Evolutionary conservation across 2,329 filamentous ascomycete genomes (phyloP).

Genomic region (Calonectria naviculata): DNA sequence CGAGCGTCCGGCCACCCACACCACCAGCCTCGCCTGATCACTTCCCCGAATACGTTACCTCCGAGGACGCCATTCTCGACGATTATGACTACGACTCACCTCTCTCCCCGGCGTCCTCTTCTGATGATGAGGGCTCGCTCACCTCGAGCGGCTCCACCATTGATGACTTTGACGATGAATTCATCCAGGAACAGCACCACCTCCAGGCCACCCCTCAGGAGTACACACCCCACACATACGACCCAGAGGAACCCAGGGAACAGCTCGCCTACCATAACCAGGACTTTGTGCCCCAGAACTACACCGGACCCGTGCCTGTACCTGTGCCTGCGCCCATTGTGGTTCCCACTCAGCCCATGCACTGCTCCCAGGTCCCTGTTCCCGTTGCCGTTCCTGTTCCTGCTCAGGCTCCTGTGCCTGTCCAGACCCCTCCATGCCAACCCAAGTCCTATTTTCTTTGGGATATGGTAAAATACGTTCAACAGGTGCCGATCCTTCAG

Average conservation of each 20-base stretch:
- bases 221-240: constrained; percentile 56
- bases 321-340: constrained; percentile 37
- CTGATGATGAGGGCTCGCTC: constrained; percentile 67
- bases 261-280: constrained; percentile 53
- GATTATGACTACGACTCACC: constrained; percentile 58
- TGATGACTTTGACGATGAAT: constrained; percentile 63
- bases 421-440: constrained; percentile 50
- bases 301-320: constrained; percentile 52
- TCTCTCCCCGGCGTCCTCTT: constrained; percentile 63
- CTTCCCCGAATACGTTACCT: constrained; percentile 57
- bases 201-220: constrained; percentile 51
- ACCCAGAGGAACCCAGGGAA: constrained; percentile 57
- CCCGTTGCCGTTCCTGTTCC: constrained; percentile 25
- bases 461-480: constrained; percentile 65
- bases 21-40: constrained; percentile 57
- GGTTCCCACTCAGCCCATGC: constrained; percentile 39
- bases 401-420: constrained; percentile 48
- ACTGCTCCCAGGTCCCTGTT: constrained; percentile 45
- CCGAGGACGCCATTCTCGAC: constrained; percentile 57
- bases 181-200: constrained; percentile 55
- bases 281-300: constrained; percentile 60
- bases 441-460: constrained; percentile 63
- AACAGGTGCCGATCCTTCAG: constrained; percentile 59
- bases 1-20: constrained; percentile 48
- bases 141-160: constrained; percentile 65